phyloP scores from a whole-genome alignment of 208 protist genomes.

The Trypanosoma lewisi region DNA sequence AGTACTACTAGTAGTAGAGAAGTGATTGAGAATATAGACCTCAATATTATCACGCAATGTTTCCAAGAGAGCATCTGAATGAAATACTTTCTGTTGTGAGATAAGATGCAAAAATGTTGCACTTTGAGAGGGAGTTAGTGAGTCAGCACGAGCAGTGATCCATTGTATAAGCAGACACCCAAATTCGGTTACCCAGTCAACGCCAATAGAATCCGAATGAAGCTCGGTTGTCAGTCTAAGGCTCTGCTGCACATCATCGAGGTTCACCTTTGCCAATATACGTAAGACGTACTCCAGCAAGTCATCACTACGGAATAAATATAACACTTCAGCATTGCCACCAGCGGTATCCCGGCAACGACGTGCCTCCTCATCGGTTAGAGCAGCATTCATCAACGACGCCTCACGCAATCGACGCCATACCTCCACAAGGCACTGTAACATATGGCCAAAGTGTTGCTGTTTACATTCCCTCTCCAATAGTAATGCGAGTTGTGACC shows the following conservation, averaged over 20 bases:
- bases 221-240: slow-evolving; percentile 1
- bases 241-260: slow-evolving; percentile 24
- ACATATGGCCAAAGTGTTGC: slow-evolving; percentile 39
- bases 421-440: slow-evolving; percentile 56
- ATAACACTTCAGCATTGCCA: neutral
- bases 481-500: slow-evolving; percentile 28
- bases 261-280: slow-evolving; percentile 28
- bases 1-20: no score
- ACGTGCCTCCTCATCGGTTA: slow-evolving; percentile 19
- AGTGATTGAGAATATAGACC: slow-evolving; percentile 21
- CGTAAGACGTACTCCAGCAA: slow-evolving; percentile 29
- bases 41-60: slow-evolving; percentile 66
- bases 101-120: slow-evolving; percentile 59
- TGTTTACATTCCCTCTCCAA: slow-evolving; percentile 31
- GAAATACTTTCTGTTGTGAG: slow-evolving; percentile 47
- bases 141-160: slow-evolving; percentile 30
- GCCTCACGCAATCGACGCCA: slow-evolving; percentile 21
- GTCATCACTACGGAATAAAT: slow-evolving; percentile 27
- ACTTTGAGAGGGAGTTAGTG: slow-evolving; percentile 29
- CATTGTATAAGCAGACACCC: slow-evolving; percentile 34
- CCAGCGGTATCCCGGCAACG: neutral
- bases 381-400: slow-evolving; percentile 6
- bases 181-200: slow-evolving; percentile 27
- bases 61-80: slow-evolving; percentile 40
- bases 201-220: neutral